Evolutionary conservation across 225 moss, liverwort and hornwort genomes (phyloP).

Genomic region (Lunularia cruciata): DNA sequence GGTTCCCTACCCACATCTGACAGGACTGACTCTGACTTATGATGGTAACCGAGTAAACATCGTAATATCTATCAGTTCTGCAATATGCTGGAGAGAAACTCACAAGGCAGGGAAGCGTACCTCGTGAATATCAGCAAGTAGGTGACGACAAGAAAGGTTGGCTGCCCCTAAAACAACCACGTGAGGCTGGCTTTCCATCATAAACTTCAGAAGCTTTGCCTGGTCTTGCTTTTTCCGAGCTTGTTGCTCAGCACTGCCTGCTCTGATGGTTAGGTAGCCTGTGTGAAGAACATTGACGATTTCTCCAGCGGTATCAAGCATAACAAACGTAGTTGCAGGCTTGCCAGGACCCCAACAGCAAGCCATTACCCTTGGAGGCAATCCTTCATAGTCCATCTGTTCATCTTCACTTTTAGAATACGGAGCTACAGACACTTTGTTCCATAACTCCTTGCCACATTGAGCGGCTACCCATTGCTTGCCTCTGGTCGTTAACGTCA

Average conservation of each 20-base stretch:
- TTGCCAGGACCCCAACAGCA: slow-evolving; percentile 99
- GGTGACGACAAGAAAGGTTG: slow-evolving; percentile 72
- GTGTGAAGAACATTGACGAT: slow-evolving; percentile 83
- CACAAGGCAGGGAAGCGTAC: no score
- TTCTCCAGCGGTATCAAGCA: slow-evolving; percentile 92
- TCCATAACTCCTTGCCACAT: slow-evolving; percentile 80
- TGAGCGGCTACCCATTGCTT: slow-evolving; percentile 88
- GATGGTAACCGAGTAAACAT: no score
- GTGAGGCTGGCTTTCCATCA: slow-evolving; percentile 88
- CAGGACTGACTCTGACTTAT: no score
- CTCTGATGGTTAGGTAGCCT: slow-evolving; percentile 82
- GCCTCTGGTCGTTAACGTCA: slow-evolving; percentile 61
- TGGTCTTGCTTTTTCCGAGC: slow-evolving; percentile 78
- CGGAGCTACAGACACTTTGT: slow-evolving; percentile 68
- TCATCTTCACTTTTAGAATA: slow-evolving; percentile 59
- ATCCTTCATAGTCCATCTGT: slow-evolving; percentile 59
- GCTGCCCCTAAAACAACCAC: slow-evolving; percentile 89
- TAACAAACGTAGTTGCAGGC: slow-evolving; percentile 98
- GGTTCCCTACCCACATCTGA: no score
- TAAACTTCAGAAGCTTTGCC: slow-evolving; percentile 68
- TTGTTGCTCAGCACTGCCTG: slow-evolving; percentile 61
- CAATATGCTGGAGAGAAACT: no score
- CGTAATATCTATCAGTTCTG: no score
- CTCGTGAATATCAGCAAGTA: slow-evolving; percentile 63
- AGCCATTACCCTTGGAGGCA: slow-evolving; percentile 83